Base-by-base conservation (phyloP, 2,329 filamentous ascomycete species). In the Fusarium camptoceras region DNA sequence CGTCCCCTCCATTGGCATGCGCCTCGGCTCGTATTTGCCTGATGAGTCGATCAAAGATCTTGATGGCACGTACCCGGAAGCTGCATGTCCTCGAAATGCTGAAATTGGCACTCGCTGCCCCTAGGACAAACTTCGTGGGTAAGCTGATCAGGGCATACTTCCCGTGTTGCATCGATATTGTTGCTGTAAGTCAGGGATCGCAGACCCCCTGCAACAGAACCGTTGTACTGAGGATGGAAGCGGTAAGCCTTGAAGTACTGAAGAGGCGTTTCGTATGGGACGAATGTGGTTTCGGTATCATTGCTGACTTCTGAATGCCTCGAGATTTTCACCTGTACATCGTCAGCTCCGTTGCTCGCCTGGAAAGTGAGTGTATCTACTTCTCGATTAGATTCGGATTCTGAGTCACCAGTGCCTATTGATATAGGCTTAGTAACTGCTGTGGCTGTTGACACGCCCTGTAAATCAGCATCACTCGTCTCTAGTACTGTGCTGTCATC, bases 101-200 rank as follows among this genome's bases (percentile, higher is more conserved):
- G 87, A 71, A 83, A 90, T 59, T 88, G 83, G 81, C 96, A 99
- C 57, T 87, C 84, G 63, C 82, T 78, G 76, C 94, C 92, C 72
- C 91, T 90, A 30, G 86, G 80, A 69, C 96, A 98, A 71, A 85
- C 83, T 65, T 89, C 89, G 55, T 89, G 90, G 49, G 86, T 84
- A 68, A 92, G 82, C 79, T 97, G 93, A 75, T 88, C 91, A 39
- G 89, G 91, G 80, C 96, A 99, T 50, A 98, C 77, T 66, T 88
- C 87, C 73, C 87, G 90, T 65, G 88, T 85, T 25, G 90, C 85
- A 78, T 98, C 90, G 80, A 99, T 97, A 73, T 90, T 91, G 81
- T 97, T 93, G 82, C 93, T 98, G 82, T 95, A 98, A 44, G 94
- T 98, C 83, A 97, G 86, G 70, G 96, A 98, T 77, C 92, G 91